Conservation (phyloP, 441 rosid species). For the Adansonia gregorii region DNA sequence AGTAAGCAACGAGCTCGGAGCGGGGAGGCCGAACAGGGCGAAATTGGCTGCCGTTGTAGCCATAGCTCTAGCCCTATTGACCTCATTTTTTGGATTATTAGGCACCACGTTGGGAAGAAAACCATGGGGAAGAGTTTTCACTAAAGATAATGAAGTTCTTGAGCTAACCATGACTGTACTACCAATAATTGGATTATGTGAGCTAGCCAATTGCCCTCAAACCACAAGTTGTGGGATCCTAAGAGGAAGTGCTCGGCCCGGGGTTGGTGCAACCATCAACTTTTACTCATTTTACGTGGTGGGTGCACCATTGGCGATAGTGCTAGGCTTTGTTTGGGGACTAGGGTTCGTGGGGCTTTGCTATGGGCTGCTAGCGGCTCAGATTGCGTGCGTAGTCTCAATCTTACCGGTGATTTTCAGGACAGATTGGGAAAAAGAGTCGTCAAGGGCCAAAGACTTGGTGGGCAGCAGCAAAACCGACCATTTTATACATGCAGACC, state of each 20-base stretch:
- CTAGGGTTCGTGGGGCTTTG: conserved; percentile 84
- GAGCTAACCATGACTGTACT: conserved; percentile 60
- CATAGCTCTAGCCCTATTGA: conserved; percentile 50
- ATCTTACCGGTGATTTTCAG: conserved; percentile 61
- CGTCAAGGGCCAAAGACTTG: conserved; percentile 61
- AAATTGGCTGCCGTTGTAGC: conserved; percentile 54
- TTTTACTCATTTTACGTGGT: conserved; percentile 87
- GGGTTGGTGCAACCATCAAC: conserved; percentile 72
- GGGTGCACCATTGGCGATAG: conserved; percentile 84
- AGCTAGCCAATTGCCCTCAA: conserved; percentile 92
- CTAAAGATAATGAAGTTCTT: conserved; percentile 55
- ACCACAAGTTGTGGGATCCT: conserved; percentile 88
- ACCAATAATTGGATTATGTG: conserved; percentile 83
- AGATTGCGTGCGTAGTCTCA: conserved; percentile 68
- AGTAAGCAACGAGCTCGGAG: conserved; percentile 88
- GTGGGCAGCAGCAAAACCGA: conserved; percentile 46
- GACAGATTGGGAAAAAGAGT: conserved; percentile 84
- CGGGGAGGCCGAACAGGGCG: conserved; percentile 62
- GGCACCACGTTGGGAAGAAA: conserved; percentile 66
- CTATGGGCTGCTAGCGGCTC: conserved; percentile 85
- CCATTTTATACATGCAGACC: neutral
- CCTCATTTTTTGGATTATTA: conserved; percentile 58
- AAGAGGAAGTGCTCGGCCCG: conserved; percentile 90
- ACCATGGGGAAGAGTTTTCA: conserved; percentile 73
- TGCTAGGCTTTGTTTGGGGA: conserved; percentile 59